Conservation (phyloP, 78 protist species). For the Planoprotostelium fungivorum region DNA sequence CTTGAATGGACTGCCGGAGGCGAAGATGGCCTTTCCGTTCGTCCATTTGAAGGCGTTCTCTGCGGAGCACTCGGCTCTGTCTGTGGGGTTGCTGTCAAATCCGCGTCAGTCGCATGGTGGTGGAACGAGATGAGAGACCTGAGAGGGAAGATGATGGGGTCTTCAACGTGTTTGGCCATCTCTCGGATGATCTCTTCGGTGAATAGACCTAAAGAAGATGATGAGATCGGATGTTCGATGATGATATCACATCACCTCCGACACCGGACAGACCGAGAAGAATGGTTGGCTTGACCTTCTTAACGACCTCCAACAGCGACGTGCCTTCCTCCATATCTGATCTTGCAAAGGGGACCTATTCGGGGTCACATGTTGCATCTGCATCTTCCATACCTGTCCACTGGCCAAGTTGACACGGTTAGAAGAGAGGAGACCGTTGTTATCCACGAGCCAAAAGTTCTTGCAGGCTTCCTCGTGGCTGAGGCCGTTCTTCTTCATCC, state of each 20-base stretch:
- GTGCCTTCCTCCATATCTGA: constrained; percentile 14
- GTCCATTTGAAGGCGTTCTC: constrained; percentile 83
- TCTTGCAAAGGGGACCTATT: background rate
- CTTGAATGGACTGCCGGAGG: constrained; percentile 90
- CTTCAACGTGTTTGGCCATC: constrained; percentile 30
- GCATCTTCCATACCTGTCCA: background rate
- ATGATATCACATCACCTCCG: constrained; percentile 14
- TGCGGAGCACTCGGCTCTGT: constrained; percentile 90
- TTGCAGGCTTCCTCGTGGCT: constrained; percentile 67
- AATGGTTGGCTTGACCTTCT: constrained; percentile 73
- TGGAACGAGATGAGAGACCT: constrained; percentile 45
- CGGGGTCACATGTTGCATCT: background rate
- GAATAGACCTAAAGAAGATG: constrained; percentile 42
- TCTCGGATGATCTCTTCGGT: constrained; percentile 64
- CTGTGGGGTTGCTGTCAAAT: constrained; percentile 79
- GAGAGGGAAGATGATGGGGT: constrained; percentile 92
- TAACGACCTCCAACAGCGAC: constrained; percentile 45
- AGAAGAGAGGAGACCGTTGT: constrained; percentile 55
- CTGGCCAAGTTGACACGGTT: constrained; percentile 49
- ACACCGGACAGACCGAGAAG: constrained; percentile 87
- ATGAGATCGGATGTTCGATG: background rate
- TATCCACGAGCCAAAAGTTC: constrained; percentile 78
- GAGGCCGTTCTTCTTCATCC: constrained; percentile 39
- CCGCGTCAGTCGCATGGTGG: background rate
- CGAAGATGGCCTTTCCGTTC: constrained; percentile 81